Evolutionary conservation across 129 eudicot species (phyloP), one percentile per base, ranked within the genome.

Genomic region (Flaveria robusta): DNA sequence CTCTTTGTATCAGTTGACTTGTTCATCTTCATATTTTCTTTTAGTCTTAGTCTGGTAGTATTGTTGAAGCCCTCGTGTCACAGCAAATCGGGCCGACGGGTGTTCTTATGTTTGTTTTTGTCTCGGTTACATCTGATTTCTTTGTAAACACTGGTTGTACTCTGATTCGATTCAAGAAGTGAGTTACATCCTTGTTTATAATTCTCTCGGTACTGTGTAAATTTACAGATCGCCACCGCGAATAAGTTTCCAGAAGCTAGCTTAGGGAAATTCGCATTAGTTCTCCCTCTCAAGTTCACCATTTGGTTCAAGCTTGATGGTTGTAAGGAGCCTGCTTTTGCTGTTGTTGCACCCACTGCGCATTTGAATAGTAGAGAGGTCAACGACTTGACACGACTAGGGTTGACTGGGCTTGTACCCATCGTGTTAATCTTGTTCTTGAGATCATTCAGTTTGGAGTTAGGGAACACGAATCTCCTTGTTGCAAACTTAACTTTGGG

Each of bases 371-470:
- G 41, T 19, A 71, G 31, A 29, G 50, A 51, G 34, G 76, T 71
- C 46, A 71, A 34, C 19, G 65, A 52, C 59, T 71, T 50, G 2
- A n/a, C 51, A 3, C 49, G 76, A n/a, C 50, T 31, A 29, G 76
- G 64, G 50, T 71, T 31, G 18, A 71, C 12, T 9, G 31, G 64
- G 12, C 65, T 31, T 52, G 64, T 52, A 71, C 76, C 64, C 29
- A 31, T 50, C 3, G 46, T n/a, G 37, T 71, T 71, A 52, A 71
- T 54, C 76, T 71, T 71, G 47, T 51, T 51, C 31, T 71, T 71
- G 65, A 71, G 49, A 27, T 34, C 76, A 1, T 54, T 71, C 1
- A 52, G 31, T 52, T 71, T 71, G n/a, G 65, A 71, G 18, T 71
- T 54, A 16, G 65, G 37, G 47, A 71, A 71, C 16, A 71, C 65